Evolutionary conservation across 2,329 filamentous ascomycete genomes (phyloP).

Genomic region (Blastomyces gilchristii): DNA sequence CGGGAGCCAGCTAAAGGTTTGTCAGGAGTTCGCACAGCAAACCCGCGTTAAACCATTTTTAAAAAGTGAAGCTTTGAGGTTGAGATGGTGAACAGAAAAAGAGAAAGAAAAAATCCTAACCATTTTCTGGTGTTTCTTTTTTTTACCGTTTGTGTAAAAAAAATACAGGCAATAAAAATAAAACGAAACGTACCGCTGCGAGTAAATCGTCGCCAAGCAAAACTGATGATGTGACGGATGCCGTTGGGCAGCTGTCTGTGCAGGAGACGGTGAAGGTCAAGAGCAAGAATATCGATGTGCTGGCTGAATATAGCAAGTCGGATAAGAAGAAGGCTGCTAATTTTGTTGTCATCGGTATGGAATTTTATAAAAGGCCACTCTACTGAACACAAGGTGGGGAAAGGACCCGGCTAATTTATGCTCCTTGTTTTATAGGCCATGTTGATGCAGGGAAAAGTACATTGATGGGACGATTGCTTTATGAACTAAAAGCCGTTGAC

Average conservation of each 20-base stretch:
- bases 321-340: conserved; percentile 71
- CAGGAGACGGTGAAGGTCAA: conserved; percentile 45
- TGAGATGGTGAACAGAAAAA: too few species aligned
- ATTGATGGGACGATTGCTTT: conserved; percentile 85
- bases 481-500: conserved; percentile 80
- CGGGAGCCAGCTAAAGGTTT: conserved; percentile 68
- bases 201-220: conserved; percentile 30
- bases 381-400: not conserved
- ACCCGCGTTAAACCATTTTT: conserved; percentile 16
- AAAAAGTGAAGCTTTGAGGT: not conserved
- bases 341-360: conserved; percentile 81
- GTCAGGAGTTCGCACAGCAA: conserved; percentile 29
- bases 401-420: not conserved
- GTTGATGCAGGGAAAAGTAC: conserved; percentile 98
- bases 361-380: conserved; percentile 3
- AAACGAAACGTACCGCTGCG: conserved; percentile 33
- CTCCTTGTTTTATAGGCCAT: conserved; percentile 52
- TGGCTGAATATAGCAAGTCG: conserved; percentile 66
- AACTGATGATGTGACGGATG: conserved; percentile 36
- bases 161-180: conserved; percentile 30
- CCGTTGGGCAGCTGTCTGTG: conserved; percentile 40
- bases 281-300: conserved; percentile 73
- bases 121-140: conserved; percentile 20
- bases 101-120: not conserved
- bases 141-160: conserved; percentile 17